Conservation (phyloP, 257 asterid genomes). For the Nyctanthes arbortristis region DNA sequence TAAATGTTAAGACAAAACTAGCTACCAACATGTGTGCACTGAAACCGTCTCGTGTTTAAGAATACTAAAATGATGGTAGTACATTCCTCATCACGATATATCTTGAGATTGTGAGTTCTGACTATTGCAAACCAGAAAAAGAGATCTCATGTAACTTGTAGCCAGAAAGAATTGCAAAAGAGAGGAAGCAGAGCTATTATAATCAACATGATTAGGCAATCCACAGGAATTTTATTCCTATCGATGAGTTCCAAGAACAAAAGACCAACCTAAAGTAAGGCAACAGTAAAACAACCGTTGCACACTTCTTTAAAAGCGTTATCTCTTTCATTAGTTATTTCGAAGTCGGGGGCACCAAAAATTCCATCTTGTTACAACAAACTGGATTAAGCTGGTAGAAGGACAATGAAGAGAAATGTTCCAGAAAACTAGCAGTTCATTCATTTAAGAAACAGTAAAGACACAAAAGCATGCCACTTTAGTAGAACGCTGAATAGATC, state of each 20-base stretch:
- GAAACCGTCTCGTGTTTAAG: conserved; percentile 1
- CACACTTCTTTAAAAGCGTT: neutral
- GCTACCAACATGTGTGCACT: neutral
- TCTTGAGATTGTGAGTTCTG: conserved; percentile 3
- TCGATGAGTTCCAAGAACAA: neutral
- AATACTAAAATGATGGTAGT: conserved; percentile 4
- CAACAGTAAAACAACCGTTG: neutral
- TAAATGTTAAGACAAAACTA: conserved; percentile 1
- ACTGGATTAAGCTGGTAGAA: neutral
- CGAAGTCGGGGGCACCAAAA: neutral
- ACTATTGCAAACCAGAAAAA: neutral
- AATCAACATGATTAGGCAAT: neutral
- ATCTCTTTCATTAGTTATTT: neutral
- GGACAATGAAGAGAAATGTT: neutral
- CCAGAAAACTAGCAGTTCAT: neutral
- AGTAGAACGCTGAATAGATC: too few relatives aligned
- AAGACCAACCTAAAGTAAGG: neutral
- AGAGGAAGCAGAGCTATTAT: neutral
- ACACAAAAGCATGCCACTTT: neutral
- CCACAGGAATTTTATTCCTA: neutral
- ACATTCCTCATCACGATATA: neutral
- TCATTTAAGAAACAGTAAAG: neutral
- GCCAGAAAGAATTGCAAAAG: neutral
- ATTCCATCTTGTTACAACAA: neutral
- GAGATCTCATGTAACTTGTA: neutral